Base-by-base conservation (phyloP, 176 grass and related monocot genomes). In the Rhynchospora pubera region DNA sequence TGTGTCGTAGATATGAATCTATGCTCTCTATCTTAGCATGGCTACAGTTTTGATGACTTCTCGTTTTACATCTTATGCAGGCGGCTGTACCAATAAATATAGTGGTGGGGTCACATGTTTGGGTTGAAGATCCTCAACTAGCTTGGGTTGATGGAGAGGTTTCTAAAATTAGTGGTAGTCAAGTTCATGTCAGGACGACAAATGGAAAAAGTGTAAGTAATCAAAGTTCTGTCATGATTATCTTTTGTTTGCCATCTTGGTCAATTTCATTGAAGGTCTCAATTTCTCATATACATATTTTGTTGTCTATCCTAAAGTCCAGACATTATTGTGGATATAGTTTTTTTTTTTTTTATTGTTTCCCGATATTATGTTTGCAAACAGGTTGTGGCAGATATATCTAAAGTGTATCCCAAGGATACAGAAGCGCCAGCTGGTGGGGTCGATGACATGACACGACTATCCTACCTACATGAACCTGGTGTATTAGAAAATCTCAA, bases 381-480 rank as follows among this genome's bases (percentile, higher is more conserved):
- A 58, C 87, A 99, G 97, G 87, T 93, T 68, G 89, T 87, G 82
- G 82, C 82, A 53, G 85, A 96, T 81, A 87, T 91, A 56, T 96
- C 91, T 76, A 99, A 99, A 87, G 93, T 93, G 60, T 93, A 91
- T 83, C 97, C 97, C 21, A 86, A 93, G 66, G 97, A 99, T 82
- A 90, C 86, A 59, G 93, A 99, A 87, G 93, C 97, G 59, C 93
- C 97, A 64, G 91, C 97, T 70, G 97, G 93, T 82, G 97, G 97
- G 86, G 93, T 99, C 11, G 97, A 99, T 83, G 97, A 99, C 76
- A 99, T 99, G 97, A 99, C 97, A 86, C 94, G 90, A 86, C 85
- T 99, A 84, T 99, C 97, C 57, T 99, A 99, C 85, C 88, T 99
- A 82, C 97, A 99, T 78, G 97, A 99, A 90, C 97, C 97, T 83